These are phyloP conservation scores for Trifolium pratense DNA, from an alignment of 306 rosid species.

Conservation along the genomic window DNA sequence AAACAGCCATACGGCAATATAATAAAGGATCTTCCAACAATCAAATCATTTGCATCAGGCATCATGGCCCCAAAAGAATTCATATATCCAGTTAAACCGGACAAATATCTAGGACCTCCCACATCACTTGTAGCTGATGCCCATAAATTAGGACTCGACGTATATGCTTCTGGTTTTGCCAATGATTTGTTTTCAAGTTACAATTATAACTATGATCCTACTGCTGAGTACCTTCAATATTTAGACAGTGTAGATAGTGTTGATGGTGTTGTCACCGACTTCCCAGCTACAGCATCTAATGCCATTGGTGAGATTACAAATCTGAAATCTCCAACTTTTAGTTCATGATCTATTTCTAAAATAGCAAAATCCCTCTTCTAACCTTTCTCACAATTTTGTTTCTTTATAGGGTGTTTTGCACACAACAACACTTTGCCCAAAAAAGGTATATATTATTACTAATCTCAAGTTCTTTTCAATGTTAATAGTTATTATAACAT, in stretches of 20 bases:
- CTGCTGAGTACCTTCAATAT: slow-evolving; percentile 72
- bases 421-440: slow-evolving; percentile 47
- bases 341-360: neutral
- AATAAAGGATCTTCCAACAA: slow-evolving; percentile 54
- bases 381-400: slow-evolving; percentile 36
- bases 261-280: slow-evolving; percentile 87
- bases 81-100: slow-evolving; percentile 61
- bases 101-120: slow-evolving; percentile 59
- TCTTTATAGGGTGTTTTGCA: slow-evolving; percentile 72
- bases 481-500: neutral
- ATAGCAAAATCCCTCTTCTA: neutral
- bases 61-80: slow-evolving; percentile 81
- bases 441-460: slow-evolving; percentile 54
- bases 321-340: slow-evolving; percentile 19
- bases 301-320: slow-evolving; percentile 70
- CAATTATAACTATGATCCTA: slow-evolving; percentile 72
- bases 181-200: slow-evolving; percentile 64
- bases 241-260: slow-evolving; percentile 64
- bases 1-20: slow-evolving; percentile 53
- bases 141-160: slow-evolving; percentile 80
- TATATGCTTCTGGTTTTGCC: slow-evolving; percentile 84
- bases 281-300: slow-evolving; percentile 70
- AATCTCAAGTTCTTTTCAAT: slow-evolving; percentile 7
- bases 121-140: slow-evolving; percentile 76
- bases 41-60: slow-evolving; percentile 77